Conservation (phyloP, 495 filamentous ascomycete species). For the Trichoderma gamsii region DNA sequence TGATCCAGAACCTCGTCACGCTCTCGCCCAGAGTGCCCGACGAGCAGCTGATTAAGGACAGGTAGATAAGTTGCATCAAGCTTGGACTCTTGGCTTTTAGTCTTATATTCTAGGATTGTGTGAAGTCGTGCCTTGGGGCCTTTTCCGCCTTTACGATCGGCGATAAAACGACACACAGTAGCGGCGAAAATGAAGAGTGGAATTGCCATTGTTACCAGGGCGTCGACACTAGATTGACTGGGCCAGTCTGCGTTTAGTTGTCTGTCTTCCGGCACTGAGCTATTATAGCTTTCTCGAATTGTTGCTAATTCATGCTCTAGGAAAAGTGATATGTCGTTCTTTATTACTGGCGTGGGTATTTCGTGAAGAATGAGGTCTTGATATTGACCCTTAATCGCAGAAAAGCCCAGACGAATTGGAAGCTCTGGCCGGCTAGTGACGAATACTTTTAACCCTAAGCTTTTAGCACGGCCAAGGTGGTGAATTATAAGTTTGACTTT, state of each 20-base stretch:
- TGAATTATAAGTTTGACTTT: conserved; percentile 35
- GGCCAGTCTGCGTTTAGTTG: conserved; percentile 36
- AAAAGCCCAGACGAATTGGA: conserved; percentile 33
- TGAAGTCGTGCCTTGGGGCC: conserved; percentile 19
- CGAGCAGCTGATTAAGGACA: conserved; percentile 26
- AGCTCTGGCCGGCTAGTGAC: conserved; percentile 42
- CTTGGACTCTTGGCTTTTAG: conserved; percentile 23
- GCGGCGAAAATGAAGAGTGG: conserved; percentile 42
- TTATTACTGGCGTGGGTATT: conserved; percentile 26
- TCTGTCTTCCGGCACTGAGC: conserved; percentile 1
- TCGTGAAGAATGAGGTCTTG: conserved; percentile 30
- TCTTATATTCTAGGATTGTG: conserved; percentile 26
- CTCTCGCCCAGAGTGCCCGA: conserved; percentile 17
- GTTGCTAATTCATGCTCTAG: conserved; percentile 22
- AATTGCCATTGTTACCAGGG: conserved; percentile 33
- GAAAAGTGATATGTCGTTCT: conserved; percentile 34
- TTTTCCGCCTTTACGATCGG: conserved; percentile 18
- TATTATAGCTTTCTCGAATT: conserved; percentile 25
- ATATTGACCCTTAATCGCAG: conserved; percentile 24
- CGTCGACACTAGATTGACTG: conserved; percentile 23
- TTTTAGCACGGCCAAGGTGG: conserved; percentile 26
- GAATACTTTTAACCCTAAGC: conserved; percentile 21
- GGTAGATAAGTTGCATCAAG: conserved; percentile 32
- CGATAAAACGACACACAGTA: conserved; percentile 36
- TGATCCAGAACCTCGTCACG: not conserved